These are phyloP conservation scores for Rhodamnia argentea DNA, from an alignment of 345 rosid species.

Conservation along the genomic window DNA sequence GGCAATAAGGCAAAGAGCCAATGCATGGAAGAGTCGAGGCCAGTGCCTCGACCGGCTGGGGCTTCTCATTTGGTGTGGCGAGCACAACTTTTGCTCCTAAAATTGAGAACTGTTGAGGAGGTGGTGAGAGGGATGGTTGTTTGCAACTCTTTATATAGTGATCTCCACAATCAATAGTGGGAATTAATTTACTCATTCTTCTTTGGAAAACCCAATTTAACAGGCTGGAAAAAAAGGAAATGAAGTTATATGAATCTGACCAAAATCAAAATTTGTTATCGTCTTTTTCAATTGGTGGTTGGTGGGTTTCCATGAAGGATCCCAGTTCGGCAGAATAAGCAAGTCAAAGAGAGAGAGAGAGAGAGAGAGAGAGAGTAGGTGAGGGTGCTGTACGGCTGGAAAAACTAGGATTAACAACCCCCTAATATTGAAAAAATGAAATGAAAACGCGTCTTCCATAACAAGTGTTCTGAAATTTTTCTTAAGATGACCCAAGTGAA, in stretches of 20 bases:
- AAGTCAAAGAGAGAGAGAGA: neutral
- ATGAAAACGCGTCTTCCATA: neutral
- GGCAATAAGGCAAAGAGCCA: conserved; percentile 21
- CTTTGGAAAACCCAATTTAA: neutral
- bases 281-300: neutral
- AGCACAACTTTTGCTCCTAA: neutral
- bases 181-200: neutral
- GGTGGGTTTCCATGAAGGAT: conserved; percentile 6
- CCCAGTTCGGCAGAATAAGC: neutral
- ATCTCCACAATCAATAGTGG: neutral
- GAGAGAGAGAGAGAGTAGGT: neutral
- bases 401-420: neutral
- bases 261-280: neutral
- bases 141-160: neutral
- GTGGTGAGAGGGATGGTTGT: neutral
- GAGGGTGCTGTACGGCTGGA: neutral
- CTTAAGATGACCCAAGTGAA: neutral
- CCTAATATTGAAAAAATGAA: neutral
- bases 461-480: neutral
- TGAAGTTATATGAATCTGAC: neutral
- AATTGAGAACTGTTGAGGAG: neutral
- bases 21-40: conserved; percentile 11
- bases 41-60: conserved; percentile 8
- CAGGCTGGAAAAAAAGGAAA: neutral
- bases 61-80: conserved; percentile 13